Evolutionary conservation across 345 rosid species (phyloP).

Genomic region (Moricandia arvensis): DNA sequence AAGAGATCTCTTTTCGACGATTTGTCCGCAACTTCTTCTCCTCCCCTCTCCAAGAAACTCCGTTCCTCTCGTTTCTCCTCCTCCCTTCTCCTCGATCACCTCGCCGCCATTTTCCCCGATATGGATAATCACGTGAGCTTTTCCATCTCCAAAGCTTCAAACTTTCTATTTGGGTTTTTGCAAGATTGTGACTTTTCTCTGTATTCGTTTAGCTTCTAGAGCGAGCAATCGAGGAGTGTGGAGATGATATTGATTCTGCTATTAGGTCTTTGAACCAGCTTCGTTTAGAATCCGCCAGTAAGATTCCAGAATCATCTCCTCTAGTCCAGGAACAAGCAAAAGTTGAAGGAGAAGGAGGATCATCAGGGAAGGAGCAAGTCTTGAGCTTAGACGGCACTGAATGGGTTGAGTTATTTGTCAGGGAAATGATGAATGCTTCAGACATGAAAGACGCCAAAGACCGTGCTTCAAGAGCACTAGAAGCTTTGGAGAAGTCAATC

Average conservation of each 20-base stretch:
- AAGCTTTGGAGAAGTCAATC: background rate
- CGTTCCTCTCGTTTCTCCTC: slow-evolving; percentile 55
- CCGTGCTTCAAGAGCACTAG: slow-evolving; percentile 67
- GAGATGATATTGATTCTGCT: slow-evolving; percentile 82
- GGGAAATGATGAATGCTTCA: slow-evolving; percentile 71
- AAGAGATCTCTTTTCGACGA: slow-evolving; percentile 93
- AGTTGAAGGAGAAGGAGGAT: slow-evolving; percentile 7
- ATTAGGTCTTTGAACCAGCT: slow-evolving; percentile 83
- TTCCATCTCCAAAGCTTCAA: background rate
- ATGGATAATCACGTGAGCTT: slow-evolving; percentile 67
- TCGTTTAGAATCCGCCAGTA: slow-evolving; percentile 61
- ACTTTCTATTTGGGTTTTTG: background rate
- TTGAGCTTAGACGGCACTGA: slow-evolving; percentile 57
- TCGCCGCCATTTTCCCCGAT: slow-evolving; percentile 59
- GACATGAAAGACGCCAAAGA: slow-evolving; percentile 73
- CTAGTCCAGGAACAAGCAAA: slow-evolving; percentile 37
- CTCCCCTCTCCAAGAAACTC: slow-evolving; percentile 60
- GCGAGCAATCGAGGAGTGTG: slow-evolving; percentile 74
- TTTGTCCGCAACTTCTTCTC: slow-evolving; percentile 42
- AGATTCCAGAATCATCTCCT: slow-evolving; percentile 35
- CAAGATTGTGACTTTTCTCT: background rate
- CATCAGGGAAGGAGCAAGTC: slow-evolving; percentile 28
- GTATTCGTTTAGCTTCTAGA: slow-evolving; percentile 53
- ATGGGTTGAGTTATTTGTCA: slow-evolving; percentile 81
- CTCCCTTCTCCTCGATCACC: slow-evolving; percentile 50